Evolutionary conservation across 2,329 filamentous ascomycete species (phyloP).

Genomic region (Ophiostoma angusticollis): DNA sequence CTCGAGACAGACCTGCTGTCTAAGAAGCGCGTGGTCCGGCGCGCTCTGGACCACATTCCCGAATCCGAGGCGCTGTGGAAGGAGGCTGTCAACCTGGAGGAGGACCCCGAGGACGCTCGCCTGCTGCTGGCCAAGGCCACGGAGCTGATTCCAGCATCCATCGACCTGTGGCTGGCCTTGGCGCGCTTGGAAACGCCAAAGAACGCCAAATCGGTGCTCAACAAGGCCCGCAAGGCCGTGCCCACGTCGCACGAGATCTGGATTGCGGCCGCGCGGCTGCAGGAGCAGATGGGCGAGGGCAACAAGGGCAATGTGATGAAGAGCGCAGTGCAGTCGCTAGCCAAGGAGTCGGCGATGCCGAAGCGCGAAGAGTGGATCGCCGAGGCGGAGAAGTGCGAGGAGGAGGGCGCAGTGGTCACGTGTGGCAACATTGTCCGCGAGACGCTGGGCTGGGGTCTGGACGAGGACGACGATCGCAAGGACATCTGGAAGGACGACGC

Average conservation of each 20-base stretch:
- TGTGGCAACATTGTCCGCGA: constrained; percentile 84
- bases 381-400: constrained; percentile 89
- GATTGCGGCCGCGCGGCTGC: constrained; percentile 84
- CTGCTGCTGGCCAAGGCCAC: constrained; percentile 88
- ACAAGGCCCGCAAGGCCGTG: constrained; percentile 85
- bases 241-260: constrained; percentile 92
- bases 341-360: constrained; percentile 87
- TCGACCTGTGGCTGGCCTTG: constrained; percentile 90
- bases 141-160: constrained; percentile 83
- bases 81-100: constrained; percentile 88
- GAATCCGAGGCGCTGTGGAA: constrained; percentile 98
- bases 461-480: constrained; percentile 92
- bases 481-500: constrained; percentile 95
- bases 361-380: constrained; percentile 95
- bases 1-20: constrained; percentile 70
- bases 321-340: constrained; percentile 76
- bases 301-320: constrained; percentile 87
- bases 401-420: constrained; percentile 75
- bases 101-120: constrained; percentile 75
- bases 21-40: constrained; percentile 84
- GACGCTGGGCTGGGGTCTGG: constrained; percentile 82
- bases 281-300: constrained; percentile 70
- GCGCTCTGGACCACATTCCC: constrained; percentile 83
- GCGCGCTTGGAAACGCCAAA: constrained; percentile 80
- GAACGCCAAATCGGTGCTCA: constrained; percentile 88